These are phyloP conservation scores for Erigeron philadelphicus DNA, from an alignment of 140 eudicot species.

Conservation along the genomic window DNA sequence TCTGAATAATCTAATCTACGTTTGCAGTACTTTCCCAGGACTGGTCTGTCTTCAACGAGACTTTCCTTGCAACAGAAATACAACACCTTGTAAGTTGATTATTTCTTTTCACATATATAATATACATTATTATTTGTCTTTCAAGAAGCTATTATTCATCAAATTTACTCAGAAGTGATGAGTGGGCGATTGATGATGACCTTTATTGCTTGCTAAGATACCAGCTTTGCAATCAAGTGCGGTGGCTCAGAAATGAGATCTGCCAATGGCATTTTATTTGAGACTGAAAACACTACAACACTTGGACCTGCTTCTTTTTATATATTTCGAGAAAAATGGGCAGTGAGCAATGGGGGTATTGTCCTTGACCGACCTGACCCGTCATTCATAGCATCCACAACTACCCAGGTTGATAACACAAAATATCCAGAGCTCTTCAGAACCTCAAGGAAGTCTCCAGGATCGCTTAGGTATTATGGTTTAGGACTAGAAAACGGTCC, in stretches of 20 bases:
- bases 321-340: constrained; percentile 33
- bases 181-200: constrained; percentile 22
- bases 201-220: constrained; percentile 29
- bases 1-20: constrained; percentile 18
- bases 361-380: constrained; percentile 36
- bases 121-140: background rate
- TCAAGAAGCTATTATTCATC: constrained; percentile 1
- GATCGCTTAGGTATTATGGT: constrained; percentile 52
- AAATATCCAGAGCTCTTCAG: constrained; percentile 36
- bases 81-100: constrained; percentile 34
- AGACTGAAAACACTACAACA: constrained; percentile 35
- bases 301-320: constrained; percentile 42
- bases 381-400: constrained; percentile 33
- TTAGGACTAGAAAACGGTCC: constrained; percentile 41
- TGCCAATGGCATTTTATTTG: constrained; percentile 27
- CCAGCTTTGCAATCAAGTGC: constrained; percentile 46
- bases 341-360: constrained; percentile 39
- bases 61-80: constrained; percentile 43
- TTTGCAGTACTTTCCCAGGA: constrained; percentile 39
- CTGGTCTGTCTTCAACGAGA: constrained; percentile 42
- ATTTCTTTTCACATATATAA: background rate
- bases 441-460: constrained; percentile 42
- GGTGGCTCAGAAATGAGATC: constrained; percentile 43
- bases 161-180: constrained; percentile 26
- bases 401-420: constrained; percentile 27